phyloP scores from a whole-genome alignment of 768 basidiomycete genomes.

The Russula compacta region DNA sequence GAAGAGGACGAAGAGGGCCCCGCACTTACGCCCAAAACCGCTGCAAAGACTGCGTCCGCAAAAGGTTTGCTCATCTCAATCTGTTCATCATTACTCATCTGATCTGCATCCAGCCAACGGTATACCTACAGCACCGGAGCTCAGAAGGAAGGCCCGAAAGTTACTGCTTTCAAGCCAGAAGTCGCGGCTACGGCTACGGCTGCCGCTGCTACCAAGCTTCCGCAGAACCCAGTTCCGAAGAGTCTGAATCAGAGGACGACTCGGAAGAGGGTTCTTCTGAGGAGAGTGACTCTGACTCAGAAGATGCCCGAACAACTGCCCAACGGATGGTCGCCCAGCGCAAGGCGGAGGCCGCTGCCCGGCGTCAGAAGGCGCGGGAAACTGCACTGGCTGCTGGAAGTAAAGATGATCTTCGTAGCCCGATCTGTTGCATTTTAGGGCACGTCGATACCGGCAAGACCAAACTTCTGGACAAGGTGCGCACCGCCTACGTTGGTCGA shows the following conservation, averaged over 20 bases:
- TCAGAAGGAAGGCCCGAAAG: background rate
- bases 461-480: slow-evolving; percentile 90
- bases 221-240: slow-evolving; percentile 25
- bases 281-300: slow-evolving; percentile 38
- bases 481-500: slow-evolving; percentile 15
- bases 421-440: slow-evolving; percentile 97
- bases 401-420: slow-evolving; percentile 87
- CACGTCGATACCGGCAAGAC: slow-evolving; percentile 99
- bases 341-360: slow-evolving; percentile 79
- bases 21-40: background rate
- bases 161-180: slow-evolving; percentile 4
- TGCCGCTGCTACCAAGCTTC: background rate
- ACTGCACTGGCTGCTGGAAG: slow-evolving; percentile 77
- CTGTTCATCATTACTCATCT: background rate
- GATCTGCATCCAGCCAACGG: slow-evolving; percentile 9
- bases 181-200: slow-evolving; percentile 21
- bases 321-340: slow-evolving; percentile 60
- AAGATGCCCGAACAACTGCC: slow-evolving; percentile 57
- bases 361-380: slow-evolving; percentile 70
- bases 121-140: background rate
- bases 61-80: background rate
- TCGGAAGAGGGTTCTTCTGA: slow-evolving; percentile 24
- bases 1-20: slow-evolving; percentile 25
- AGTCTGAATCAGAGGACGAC: slow-evolving; percentile 37
- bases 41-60: background rate